phyloP scores from a whole-genome alignment of 2,329 filamentous ascomycete genomes.

The Aspergillus pseudoviridinutans region DNA sequence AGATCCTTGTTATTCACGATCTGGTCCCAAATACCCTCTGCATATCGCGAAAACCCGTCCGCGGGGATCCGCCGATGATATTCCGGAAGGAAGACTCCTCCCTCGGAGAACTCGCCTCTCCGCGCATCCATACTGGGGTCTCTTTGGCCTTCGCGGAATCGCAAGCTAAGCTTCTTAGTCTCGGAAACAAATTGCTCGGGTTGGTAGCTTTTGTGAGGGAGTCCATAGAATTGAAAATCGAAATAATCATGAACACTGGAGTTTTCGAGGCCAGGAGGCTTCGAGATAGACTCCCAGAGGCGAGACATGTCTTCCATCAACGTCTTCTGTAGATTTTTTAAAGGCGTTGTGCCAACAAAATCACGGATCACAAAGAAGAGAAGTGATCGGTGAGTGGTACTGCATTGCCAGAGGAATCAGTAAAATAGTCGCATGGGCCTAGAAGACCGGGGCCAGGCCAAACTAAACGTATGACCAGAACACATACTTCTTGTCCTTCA shows the following conservation, averaged over 20 bases:
- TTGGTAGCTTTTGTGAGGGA: constrained; percentile 95
- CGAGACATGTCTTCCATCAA: constrained; percentile 84
- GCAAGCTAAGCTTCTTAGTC: constrained; percentile 70
- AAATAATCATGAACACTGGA: constrained; percentile 96
- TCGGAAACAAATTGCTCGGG: constrained; percentile 84
- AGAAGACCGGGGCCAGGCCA: too few relatives aligned
- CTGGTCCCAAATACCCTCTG: constrained; percentile 93
- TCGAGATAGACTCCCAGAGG: constrained; percentile 90
- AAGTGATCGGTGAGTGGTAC: constrained; percentile 81
- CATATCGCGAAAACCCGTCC: constrained; percentile 93
- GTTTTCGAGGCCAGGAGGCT: constrained; percentile 81
- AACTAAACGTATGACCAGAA: not conserved
- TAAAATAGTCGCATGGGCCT: constrained; percentile 19
- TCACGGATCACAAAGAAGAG: constrained; percentile 99
- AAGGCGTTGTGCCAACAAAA: constrained; percentile 85
- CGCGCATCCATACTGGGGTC: constrained; percentile 60
- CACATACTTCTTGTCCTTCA: constrained; percentile 85
- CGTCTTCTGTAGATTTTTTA: constrained; percentile 85
- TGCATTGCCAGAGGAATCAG: constrained; percentile 34
- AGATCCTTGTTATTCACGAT: constrained; percentile 99
- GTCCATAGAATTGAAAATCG: constrained; percentile 92
- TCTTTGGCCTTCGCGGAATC: constrained; percentile 79
- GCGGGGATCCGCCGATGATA: constrained; percentile 95
- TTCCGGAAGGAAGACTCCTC: constrained; percentile 83
- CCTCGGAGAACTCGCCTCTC: constrained; percentile 67